Base-by-base conservation (phyloP, 139 green algal genomes). In the Picochlorum sp. region DNA sequence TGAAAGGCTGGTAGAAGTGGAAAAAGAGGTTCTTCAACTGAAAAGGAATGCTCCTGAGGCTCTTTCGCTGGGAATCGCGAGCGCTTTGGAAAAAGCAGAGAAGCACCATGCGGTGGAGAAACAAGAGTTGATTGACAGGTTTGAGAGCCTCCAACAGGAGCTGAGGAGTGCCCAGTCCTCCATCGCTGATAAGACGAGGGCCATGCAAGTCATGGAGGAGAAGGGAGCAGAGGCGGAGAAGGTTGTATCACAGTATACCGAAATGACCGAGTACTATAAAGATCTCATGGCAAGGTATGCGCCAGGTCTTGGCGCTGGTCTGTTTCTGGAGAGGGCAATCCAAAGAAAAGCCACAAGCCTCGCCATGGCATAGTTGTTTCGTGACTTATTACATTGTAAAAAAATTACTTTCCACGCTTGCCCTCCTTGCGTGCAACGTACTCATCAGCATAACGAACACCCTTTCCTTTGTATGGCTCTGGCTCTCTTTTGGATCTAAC, bases 401-500 rank as follows among this genome's bases (percentile, higher is more conserved):
- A 54, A 10, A 26, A 55, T 55, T 51, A 83, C 79, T 95, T 95
- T 49, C 90, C 90, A 20, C 73, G 67, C 85, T 98, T 98, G 75
- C 92, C 92, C 67, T 96, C 94, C 88, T 98, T 98, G 62, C 88
- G 77, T 55, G 84, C 79, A 54, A 98, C 88, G 55, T 86, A 51
- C 84, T 98, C 93, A 38, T 88, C 92, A 10, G 61, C 20, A 71
- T 95, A 98, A 15, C 86, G 76, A 52, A 99, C 86, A 37, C 90
- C 90, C 83, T 95, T 95, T 71, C 87, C 85, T 63, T 97, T 97
- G 89, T 98, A 98, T 34, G 91, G 90, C 82, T 98, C 92, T 30
- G 92, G 92, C 31, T 79, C 75, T 28, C 91, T 68, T 79, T 94
- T 88, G 37, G 64, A 78, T 23, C 92, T 77, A 51, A 98, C 72